Evolutionary conservation across 108 stramenopile genomes (phyloP).

Genomic region (Nitzschia sp.): DNA sequence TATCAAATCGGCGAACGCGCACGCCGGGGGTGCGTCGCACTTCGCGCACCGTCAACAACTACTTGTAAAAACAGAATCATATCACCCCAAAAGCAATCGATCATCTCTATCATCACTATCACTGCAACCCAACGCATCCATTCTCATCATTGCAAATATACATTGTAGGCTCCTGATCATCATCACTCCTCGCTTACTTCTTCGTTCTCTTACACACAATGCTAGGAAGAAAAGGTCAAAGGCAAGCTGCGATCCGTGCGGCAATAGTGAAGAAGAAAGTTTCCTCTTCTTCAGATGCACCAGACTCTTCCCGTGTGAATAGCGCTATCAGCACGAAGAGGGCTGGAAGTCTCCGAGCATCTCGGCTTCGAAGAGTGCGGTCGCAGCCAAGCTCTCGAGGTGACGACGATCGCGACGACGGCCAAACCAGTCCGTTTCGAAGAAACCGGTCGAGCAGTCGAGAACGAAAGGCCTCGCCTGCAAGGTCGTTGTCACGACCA

Average conservation of each 20-base stretch:
- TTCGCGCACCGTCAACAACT: no score
- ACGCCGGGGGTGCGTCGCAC: no score
- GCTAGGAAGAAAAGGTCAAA: neutral
- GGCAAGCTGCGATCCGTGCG: neutral
- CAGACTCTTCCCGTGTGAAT: neutral
- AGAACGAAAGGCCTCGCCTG: neutral
- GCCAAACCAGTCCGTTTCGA: neutral
- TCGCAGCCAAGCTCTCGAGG: neutral
- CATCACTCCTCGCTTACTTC: neutral
- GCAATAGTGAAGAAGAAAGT: neutral
- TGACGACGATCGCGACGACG: neutral
- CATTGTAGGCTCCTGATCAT: no score
- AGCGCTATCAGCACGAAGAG: neutral
- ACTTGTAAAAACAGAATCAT: no score
- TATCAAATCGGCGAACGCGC: no score
- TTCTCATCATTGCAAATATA: no score
- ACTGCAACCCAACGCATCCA: no score
- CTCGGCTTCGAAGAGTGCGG: no score
- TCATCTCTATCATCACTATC: no score
- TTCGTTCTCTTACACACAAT: neutral
- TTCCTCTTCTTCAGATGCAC: neutral
- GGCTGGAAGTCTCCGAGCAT: neutral
- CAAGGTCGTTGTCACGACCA: no score
- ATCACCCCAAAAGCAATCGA: no score
- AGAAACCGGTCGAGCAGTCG: neutral